phyloP scores from a whole-genome alignment of 352 stramenopile species.

The Globisporangium camurandrum region DNA sequence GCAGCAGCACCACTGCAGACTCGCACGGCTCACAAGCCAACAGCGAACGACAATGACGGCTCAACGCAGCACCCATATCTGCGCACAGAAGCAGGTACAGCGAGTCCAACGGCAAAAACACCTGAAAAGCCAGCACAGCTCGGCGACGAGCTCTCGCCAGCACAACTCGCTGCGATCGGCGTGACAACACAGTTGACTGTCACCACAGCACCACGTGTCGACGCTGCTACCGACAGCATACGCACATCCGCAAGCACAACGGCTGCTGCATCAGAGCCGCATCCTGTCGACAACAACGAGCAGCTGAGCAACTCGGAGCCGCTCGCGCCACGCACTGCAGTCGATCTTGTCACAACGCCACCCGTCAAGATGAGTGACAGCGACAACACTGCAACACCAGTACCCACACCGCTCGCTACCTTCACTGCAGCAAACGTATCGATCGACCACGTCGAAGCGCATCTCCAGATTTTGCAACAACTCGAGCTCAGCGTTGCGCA shows the following conservation, averaged over 20 bases:
- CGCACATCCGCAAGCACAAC: too few species aligned
- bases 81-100: background rate
- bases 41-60: too few species aligned
- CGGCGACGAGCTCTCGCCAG: conserved; percentile 8
- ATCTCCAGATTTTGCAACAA: conserved; percentile 68
- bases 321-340: background rate
- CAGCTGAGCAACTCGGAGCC: background rate
- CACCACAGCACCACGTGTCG: background rate
- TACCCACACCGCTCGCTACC: background rate
- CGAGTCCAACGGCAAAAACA: too few species aligned
- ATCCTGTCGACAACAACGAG: background rate
- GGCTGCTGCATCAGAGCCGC: background rate
- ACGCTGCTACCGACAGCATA: too few species aligned
- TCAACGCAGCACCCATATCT: background rate
- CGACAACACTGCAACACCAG: background rate
- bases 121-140: background rate
- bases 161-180: conserved; percentile 11
- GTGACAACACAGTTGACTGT: conserved; percentile 1
- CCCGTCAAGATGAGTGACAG: background rate
- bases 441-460: conserved; percentile 70
- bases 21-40: too few species aligned
- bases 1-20: too few species aligned
- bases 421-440: conserved; percentile 30
- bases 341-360: too few species aligned
- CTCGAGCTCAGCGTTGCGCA: conserved; percentile 59